phyloP scores from a whole-genome alignment of 768 basidiomycete genomes.

The Termitomyces sp. region DNA sequence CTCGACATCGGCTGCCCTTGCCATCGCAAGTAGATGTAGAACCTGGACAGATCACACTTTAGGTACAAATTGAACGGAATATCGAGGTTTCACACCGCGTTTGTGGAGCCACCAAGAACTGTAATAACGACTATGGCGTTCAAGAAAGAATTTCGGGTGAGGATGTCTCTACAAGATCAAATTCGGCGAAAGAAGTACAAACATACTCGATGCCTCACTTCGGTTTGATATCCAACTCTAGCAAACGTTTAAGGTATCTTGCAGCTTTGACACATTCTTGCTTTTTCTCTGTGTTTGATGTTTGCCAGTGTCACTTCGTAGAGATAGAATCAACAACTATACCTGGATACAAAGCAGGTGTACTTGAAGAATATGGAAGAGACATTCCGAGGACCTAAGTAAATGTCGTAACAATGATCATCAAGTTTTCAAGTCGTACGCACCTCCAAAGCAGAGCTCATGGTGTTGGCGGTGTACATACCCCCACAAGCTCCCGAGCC shows the following conservation, averaged over 20 bases:
- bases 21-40: constrained; percentile 81
- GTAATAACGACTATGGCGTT: constrained; percentile 83
- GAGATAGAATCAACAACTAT: neutral
- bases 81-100: constrained; percentile 53
- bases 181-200: neutral
- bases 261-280: constrained; percentile 83
- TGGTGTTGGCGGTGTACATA: constrained; percentile 91
- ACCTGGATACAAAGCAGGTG: constrained; percentile 73
- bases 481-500: constrained; percentile 84
- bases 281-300: constrained; percentile 54
- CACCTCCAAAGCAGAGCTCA: constrained; percentile 81
- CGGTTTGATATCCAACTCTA: constrained; percentile 82
- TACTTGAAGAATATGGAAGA: constrained; percentile 78
- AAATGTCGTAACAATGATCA: neutral
- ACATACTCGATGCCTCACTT: constrained; percentile 33
- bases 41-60: constrained; percentile 42
- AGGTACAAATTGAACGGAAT: neutral
- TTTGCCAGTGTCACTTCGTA: neutral
- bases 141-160: constrained; percentile 57
- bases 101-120: constrained; percentile 84
- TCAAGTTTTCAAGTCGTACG: neutral
- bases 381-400: constrained; percentile 72
- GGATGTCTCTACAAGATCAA: constrained; percentile 32
- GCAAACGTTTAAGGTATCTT: constrained; percentile 67
- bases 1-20: constrained; percentile 68